Evolutionary conservation across 106 monocot genomes (phyloP), one percentile per base, ranked within the genome.

Genomic region (Triglochin maritima): DNA sequence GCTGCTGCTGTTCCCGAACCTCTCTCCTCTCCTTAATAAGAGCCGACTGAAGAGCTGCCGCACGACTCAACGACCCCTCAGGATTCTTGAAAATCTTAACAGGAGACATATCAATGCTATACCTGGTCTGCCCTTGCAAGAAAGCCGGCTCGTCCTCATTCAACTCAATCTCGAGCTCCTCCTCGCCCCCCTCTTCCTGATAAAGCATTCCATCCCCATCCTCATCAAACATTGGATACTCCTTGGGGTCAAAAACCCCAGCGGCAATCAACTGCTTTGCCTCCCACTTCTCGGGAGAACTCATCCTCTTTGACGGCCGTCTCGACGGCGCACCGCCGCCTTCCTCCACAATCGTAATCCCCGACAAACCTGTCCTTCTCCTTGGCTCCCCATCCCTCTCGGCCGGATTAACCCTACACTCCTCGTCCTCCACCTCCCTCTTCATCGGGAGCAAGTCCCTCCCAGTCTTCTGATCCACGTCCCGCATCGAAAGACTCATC

Each of bases 71-170:
- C 29, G 94, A 94, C 3, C 94, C 94, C 57, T 94, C 94, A 4
- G 94, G 94, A 71, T 94, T 94, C 76, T 89, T 94, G 79, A 94
- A 94, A 51, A 94, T 94, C 65, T 94, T 94, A 5, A 94, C 89
- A 29, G 94, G 94, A 2, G 94, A 94, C 94, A 94, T 94, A 55
- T 94, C 94, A 15, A 94, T 87, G 0, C 89, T 89, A 44, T 84
- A 94, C 59, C 89, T 57, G 49, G 84, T 94, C 77, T 94, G 94
- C n/a, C 94, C 94, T 43, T 94, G 86, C 56, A 94, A 80, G 75
- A 94, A 94, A 3, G 83, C 86, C 14, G 94, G 94, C 71, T 94
- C 94, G 59, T 94, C 94, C 72, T 94, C 94, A 74, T 94, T 94
- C 3, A 94, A 70, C 71, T 94, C 94, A 44, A 94, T 81, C 64